These are phyloP conservation scores for Arthrinium phaeospermum DNA, from an alignment of 2,329 filamentous ascomycete genomes.

Conservation along the genomic window DNA sequence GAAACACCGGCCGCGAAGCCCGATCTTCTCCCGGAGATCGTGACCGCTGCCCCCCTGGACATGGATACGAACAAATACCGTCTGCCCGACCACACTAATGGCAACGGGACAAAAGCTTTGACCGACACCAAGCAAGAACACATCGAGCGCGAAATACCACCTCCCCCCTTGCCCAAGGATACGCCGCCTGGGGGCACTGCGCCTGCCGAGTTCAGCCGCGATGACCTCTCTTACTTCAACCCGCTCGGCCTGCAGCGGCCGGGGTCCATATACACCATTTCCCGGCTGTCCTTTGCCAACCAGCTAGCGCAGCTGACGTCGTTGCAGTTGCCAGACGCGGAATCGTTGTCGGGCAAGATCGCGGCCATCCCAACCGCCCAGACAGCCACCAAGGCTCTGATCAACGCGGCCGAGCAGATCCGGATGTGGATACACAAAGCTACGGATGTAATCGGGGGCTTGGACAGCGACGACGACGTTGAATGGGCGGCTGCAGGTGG, in stretches of 20 bases:
- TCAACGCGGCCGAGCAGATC: slow-evolving; percentile 90
- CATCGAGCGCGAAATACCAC: slow-evolving; percentile 55
- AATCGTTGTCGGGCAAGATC: slow-evolving; percentile 82
- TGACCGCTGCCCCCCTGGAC: slow-evolving; percentile 54
- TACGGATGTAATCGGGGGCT: slow-evolving; percentile 82
- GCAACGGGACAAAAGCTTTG: slow-evolving; percentile 70
- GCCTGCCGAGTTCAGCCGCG: slow-evolving; percentile 52
- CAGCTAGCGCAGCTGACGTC: slow-evolving; percentile 92
- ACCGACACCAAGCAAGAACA: slow-evolving; percentile 63
- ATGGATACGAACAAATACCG: slow-evolving; percentile 79
- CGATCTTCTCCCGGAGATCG: slow-evolving; percentile 58
- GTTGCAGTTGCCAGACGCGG: slow-evolving; percentile 85
- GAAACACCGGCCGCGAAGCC: slow-evolving; percentile 32
- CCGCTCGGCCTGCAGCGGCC: slow-evolving; percentile 70
- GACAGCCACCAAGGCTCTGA: slow-evolving; percentile 81
- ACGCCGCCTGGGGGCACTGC: slow-evolving; percentile 48
- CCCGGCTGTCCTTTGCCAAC: slow-evolving; percentile 88
- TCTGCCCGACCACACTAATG: slow-evolving; percentile 71
- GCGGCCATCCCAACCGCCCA: slow-evolving; percentile 84
- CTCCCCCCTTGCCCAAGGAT: slow-evolving; percentile 58
- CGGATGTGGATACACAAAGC: slow-evolving; percentile 93
- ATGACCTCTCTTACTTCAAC: slow-evolving; percentile 69
- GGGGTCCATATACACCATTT: slow-evolving; percentile 92
- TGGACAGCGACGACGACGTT: slow-evolving; percentile 96
- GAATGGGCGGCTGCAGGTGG: slow-evolving; percentile 95